Conservation (phyloP, 257 asterid species). For the Jasminum sambac region DNA sequence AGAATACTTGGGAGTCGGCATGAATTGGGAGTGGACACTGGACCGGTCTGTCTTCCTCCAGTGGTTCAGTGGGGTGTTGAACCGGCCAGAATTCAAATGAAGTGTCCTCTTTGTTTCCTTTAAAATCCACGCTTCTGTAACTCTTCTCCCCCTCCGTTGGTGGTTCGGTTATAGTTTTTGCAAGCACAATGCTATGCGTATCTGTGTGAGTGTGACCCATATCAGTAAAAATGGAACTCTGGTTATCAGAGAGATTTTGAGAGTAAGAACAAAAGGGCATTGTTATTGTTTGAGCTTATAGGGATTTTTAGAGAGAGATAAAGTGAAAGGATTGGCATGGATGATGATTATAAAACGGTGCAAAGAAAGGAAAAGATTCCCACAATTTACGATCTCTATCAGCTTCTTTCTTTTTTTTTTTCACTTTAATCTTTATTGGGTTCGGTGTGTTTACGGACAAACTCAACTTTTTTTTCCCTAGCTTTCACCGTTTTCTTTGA, state of each 20-base stretch:
- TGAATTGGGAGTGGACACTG: slow-evolving; percentile 34
- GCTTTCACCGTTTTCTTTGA: slow-evolving; percentile 5
- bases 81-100: slow-evolving; percentile 34
- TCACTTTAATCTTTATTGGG: slow-evolving; percentile 4
- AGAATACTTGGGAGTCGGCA: slow-evolving; percentile 22
- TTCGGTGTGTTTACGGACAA: neutral
- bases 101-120: neutral
- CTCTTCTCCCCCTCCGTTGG: neutral
- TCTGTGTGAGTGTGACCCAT: too few species aligned
- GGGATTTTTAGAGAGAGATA: neutral
- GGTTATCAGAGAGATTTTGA: neutral
- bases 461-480: neutral
- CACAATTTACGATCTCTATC: neutral
- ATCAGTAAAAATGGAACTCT: neutral
- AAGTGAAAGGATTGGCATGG: neutral
- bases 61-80: slow-evolving; percentile 32
- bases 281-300: neutral
- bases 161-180: neutral
- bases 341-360: neutral
- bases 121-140: slow-evolving; percentile 19
- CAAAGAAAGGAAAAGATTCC: neutral
- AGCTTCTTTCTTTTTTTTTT: neutral
- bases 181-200: neutral
- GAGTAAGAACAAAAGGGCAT: neutral
- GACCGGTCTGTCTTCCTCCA: slow-evolving; percentile 31